Conservation (phyloP, 1,139 yeast species). For the Hanseniaspora uvarum region DNA sequence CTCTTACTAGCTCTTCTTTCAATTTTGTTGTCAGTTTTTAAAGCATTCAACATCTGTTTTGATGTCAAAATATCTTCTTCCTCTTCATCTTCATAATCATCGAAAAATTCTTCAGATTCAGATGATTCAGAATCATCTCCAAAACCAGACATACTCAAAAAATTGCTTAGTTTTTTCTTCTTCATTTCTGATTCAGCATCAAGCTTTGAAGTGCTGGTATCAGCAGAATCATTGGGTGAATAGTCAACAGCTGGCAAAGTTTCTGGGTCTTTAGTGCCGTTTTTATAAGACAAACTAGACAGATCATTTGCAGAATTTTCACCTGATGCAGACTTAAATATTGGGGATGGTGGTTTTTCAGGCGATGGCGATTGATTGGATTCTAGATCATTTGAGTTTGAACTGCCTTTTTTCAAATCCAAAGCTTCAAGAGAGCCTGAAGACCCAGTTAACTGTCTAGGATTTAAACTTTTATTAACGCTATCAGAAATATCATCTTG, state of each 20-base stretch:
- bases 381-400: background rate
- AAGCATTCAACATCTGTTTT: constrained; percentile 56
- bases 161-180: constrained; percentile 11
- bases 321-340: background rate
- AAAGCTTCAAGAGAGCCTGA: background rate
- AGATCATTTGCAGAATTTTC: background rate
- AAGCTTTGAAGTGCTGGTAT: constrained; percentile 6
- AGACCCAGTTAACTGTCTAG: background rate
- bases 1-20: constrained; percentile 82
- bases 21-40: constrained; percentile 70
- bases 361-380: background rate
- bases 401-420: background rate
- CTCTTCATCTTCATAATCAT: background rate
- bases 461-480: background rate
- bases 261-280: background rate
- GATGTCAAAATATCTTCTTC: constrained; percentile 16
- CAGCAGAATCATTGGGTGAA: background rate
- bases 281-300: background rate
- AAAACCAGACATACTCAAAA: constrained; percentile 12
- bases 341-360: background rate
- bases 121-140: constrained; percentile 3
- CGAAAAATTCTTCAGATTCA: constrained; percentile 13
- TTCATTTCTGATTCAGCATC: constrained; percentile 15
- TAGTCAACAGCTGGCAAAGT: background rate
- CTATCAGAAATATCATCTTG: constrained; percentile 14